These are phyloP conservation scores for Moricandia moricandioides DNA, from an alignment of 345 rosid genomes.

Conservation along the genomic window DNA sequence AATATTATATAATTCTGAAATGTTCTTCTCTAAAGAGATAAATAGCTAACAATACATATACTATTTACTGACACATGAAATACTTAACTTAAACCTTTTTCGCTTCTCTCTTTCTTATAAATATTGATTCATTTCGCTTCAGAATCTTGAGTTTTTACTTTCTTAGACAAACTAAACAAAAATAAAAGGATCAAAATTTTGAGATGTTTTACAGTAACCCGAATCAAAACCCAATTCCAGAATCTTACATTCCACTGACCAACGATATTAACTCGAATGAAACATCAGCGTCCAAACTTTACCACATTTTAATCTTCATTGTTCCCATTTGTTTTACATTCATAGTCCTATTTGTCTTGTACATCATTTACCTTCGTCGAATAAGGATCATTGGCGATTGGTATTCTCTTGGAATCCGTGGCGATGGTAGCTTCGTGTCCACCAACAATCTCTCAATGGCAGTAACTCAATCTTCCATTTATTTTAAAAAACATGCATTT, in stretches of 20 bases:
- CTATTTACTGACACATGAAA: constrained; percentile 22
- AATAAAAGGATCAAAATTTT: neutral
- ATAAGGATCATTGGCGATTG: constrained; percentile 52
- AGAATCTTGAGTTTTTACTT: neutral
- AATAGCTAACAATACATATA: neutral
- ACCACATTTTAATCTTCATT: constrained; percentile 66
- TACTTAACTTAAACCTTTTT: constrained; percentile 24
- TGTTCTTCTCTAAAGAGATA: neutral
- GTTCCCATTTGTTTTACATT: constrained; percentile 70
- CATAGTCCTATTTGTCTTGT: constrained; percentile 62
- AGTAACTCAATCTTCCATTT: neutral
- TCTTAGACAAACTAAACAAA: neutral
- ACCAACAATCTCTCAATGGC: constrained; percentile 26
- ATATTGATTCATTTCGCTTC: neutral
- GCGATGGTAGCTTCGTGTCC: constrained; percentile 4
- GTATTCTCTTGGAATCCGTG: constrained; percentile 64
- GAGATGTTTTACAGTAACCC: constrained; percentile 45
- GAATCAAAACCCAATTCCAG: constrained; percentile 32
- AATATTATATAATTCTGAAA: neutral
- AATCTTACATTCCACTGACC: constrained; percentile 19
- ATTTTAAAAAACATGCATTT: neutral
- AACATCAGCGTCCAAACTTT: constrained; percentile 33
- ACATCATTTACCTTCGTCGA: constrained; percentile 72
- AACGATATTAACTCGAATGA: constrained; percentile 30
- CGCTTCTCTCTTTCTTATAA: constrained; percentile 19